Conservation (phyloP, 345 rosid species). For the Schrenkiella parvula region DNA sequence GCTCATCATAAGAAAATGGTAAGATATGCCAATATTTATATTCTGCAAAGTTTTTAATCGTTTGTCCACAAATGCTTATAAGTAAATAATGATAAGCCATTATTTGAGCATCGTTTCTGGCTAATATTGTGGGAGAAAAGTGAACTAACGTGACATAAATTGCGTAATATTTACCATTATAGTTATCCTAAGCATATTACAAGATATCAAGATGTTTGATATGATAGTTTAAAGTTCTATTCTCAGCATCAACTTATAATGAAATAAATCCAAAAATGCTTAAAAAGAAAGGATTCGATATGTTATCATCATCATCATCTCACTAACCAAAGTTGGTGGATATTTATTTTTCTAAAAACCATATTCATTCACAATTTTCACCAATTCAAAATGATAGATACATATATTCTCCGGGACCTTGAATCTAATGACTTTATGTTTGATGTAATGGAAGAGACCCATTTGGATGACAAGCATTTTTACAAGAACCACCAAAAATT, state of each 20-base stretch:
- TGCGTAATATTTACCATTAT: not conserved
- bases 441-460: slow-evolving; percentile 29
- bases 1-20: slow-evolving; percentile 14
- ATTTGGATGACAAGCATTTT: slow-evolving; percentile 28
- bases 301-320: slow-evolving; percentile 21
- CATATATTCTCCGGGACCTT: slow-evolving; percentile 25
- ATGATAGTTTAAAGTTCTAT: not conserved
- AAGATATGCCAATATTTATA: slow-evolving; percentile 14
- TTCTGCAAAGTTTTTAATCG: not conserved
- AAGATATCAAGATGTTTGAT: slow-evolving; percentile 9
- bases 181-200: slow-evolving; percentile 19
- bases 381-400: slow-evolving; percentile 16
- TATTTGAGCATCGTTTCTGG: slow-evolving; percentile 15
- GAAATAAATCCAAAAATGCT: slow-evolving; percentile 12
- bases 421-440: slow-evolving; percentile 31
- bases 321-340: slow-evolving; percentile 14
- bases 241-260: slow-evolving; percentile 22
- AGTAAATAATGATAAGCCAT: slow-evolving; percentile 12
- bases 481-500: slow-evolving; percentile 25
- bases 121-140: slow-evolving; percentile 9
- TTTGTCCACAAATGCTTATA: not conserved
- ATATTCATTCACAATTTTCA: slow-evolving; percentile 5
- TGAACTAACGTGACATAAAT: not conserved
- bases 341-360: not conserved
- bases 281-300: slow-evolving; percentile 8